Evolutionary conservation across 768 basidiomycete genomes (phyloP), one percentile per base, ranked within the genome.

Genomic region (Lactarius pseudohatsudake): DNA sequence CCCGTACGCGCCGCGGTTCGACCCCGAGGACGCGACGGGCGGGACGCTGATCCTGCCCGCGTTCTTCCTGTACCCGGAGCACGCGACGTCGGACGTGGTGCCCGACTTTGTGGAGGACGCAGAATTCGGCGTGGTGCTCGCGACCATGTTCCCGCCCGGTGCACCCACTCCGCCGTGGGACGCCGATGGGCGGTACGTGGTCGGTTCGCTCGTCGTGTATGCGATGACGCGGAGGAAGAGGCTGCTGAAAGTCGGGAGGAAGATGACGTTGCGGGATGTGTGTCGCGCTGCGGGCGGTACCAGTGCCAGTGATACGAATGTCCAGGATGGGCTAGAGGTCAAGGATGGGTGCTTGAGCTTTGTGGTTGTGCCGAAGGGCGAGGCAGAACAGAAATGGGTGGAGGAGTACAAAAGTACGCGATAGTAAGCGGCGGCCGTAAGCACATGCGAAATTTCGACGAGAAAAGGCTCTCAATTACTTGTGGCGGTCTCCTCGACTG

Each of bases 1-100:
- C 72, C 85, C 85, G 8, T 87, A 85, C 72, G 76, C 78, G 59
- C 87, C 91, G 9, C 82, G 84, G 63, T 89, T 90, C 72, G 88
- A 90, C 72, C 74, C 82, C 3, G 86, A 89, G 67, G 90, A 88
- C 76, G 74, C 85, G 64, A 78, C 85, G 64, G 70, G 81, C 70
- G 74, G 76, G 67, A 87, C 86, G 0, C 82, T 96, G 15, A 76
- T 96, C 68, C 75, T 97, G 74, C 96, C 97, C 2, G 88, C 90
- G 50, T 92, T 97, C 80, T 90, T 98, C 77, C 82, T 98, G 67
- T 97, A 98, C 76, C 97, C 97, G 7, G 89, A 94, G 74, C 82
- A 94, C 69, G 85, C 88, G 13, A 93, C 86, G 6, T 93, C 96
- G 34, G 97, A 99, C 76, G 82, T 96, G 65, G 90, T 98, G 69